Conservation (phyloP, 139 green algal species). For the Volvox reticuliferus region DNA sequence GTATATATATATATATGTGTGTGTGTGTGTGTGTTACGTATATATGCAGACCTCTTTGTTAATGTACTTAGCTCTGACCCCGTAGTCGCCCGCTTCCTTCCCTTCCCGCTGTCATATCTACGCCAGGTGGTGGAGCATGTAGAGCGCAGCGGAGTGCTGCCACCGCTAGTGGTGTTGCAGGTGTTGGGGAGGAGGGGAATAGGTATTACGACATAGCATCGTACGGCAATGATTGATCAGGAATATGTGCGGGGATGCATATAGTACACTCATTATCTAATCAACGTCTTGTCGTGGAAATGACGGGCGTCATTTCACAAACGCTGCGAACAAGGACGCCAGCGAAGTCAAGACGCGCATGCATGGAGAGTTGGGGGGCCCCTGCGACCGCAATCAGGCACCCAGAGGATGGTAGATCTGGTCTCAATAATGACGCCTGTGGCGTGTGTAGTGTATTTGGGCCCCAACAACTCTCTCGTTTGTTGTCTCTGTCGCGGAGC, state of each 20-base stretch:
- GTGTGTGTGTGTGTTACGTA: too few species aligned
- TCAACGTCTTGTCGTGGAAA: too few species aligned
- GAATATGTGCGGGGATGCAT: too few species aligned
- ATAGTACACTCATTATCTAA: too few species aligned
- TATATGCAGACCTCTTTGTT: too few species aligned
- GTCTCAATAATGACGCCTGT: too few species aligned
- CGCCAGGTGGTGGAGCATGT: conserved; percentile 83
- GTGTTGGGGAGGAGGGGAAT: conserved; percentile 24
- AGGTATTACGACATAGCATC: neutral
- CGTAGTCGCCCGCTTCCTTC: neutral
- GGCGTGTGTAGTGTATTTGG: neutral
- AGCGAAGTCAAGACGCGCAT: neutral
- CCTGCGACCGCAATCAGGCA: neutral
- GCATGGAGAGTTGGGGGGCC: too few species aligned
- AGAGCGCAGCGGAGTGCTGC: conserved; percentile 85
- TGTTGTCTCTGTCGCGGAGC: too few species aligned
- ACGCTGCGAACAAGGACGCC: neutral
- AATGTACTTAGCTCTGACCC: neutral
- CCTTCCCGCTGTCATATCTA: neutral
- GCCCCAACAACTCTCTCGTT: too few species aligned
- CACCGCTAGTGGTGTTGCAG: conserved; percentile 93
- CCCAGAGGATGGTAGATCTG: neutral
- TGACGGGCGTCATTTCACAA: neutral
- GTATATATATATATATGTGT: too few species aligned
- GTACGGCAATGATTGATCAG: neutral